Evolutionary conservation across 176 grass and related monocot genomes (phyloP).

Genomic region (Hyparrhenia diplandra): DNA sequence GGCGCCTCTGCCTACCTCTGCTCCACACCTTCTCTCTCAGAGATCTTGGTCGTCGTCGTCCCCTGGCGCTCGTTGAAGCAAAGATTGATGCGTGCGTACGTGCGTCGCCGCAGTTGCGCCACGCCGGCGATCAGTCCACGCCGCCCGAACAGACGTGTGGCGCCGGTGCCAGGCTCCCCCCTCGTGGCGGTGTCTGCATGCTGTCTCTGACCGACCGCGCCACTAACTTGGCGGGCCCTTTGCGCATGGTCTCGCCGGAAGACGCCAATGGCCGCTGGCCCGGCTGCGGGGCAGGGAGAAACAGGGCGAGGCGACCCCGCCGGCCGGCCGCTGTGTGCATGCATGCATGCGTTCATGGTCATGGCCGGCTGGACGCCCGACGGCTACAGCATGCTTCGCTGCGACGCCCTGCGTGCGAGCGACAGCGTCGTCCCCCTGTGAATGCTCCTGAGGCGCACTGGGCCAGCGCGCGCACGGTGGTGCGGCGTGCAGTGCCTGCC

Average conservation of each 20-base stretch:
- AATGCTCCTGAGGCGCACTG: no score
- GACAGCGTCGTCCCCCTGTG: no score
- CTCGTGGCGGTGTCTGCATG: conserved; percentile 1
- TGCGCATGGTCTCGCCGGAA: not conserved
- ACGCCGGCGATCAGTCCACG: not conserved
- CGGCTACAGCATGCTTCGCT: no score
- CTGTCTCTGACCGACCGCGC: not conserved
- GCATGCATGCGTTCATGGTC: not conserved
- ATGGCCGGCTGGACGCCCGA: no score
- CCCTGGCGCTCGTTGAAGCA: no score
- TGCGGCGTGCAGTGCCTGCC: no score
- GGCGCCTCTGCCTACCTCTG: not conserved
- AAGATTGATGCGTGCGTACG: no score
- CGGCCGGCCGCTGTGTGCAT: not conserved
- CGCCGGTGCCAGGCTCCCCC: not conserved
- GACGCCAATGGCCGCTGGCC: conserved; percentile 3
- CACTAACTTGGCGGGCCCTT: not conserved
- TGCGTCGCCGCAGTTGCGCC: not conserved
- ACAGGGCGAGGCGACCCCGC: not conserved
- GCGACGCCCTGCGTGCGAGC: no score
- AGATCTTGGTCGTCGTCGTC: no score
- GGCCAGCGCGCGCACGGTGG: no score
- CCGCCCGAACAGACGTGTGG: conserved; percentile 6
- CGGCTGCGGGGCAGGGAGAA: not conserved
- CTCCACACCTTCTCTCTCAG: no score